These are phyloP conservation scores for Syncephalastrum sp. DNA, from an alignment of 371 early-diverging fungal species.

Conservation along the genomic window DNA sequence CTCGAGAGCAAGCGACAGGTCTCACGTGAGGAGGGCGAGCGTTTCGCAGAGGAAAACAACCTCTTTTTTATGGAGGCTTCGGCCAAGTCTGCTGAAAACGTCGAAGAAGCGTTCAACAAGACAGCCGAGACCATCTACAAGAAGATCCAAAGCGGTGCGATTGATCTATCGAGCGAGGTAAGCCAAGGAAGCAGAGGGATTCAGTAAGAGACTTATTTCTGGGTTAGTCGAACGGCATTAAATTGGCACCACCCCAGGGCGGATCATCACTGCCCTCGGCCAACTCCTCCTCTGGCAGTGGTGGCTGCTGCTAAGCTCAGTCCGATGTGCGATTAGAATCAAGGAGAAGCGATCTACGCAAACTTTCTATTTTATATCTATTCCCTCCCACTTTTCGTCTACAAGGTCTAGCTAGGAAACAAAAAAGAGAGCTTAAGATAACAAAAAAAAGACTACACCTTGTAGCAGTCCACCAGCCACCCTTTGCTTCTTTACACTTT, in stretches of 20 bases:
- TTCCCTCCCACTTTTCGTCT: too few species aligned
- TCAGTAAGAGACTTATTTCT: neutral
- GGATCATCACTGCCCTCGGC: constrained; percentile 48
- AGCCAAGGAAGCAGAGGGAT: neutral
- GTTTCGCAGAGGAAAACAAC: constrained; percentile 82
- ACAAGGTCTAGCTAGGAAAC: too few species aligned
- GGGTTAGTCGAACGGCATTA: constrained; percentile 43
- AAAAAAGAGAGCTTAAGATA: too few species aligned
- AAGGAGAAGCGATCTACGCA: too few species aligned
- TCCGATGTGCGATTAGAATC: too few species aligned
- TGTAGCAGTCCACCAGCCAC: too few species aligned
- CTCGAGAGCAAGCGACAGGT: constrained; percentile 82
- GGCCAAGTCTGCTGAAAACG: constrained; percentile 91
- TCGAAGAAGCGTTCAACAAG: constrained; percentile 69
- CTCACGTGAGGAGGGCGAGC: constrained; percentile 83
- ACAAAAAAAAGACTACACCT: too few species aligned
- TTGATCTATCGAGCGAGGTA: constrained; percentile 49
- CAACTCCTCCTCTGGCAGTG: constrained; percentile 37
- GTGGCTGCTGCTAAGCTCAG: constrained; percentile 39
- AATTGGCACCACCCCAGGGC: constrained; percentile 44
- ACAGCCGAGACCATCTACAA: constrained; percentile 43
- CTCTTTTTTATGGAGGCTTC: constrained; percentile 93
- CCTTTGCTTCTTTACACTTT: too few species aligned
- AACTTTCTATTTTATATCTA: too few species aligned
- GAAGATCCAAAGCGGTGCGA: constrained; percentile 44